Evolutionary conservation across 345 rosid species (phyloP), one percentile per base, ranked within the genome.

Genomic region (Ceriops decandra): DNA sequence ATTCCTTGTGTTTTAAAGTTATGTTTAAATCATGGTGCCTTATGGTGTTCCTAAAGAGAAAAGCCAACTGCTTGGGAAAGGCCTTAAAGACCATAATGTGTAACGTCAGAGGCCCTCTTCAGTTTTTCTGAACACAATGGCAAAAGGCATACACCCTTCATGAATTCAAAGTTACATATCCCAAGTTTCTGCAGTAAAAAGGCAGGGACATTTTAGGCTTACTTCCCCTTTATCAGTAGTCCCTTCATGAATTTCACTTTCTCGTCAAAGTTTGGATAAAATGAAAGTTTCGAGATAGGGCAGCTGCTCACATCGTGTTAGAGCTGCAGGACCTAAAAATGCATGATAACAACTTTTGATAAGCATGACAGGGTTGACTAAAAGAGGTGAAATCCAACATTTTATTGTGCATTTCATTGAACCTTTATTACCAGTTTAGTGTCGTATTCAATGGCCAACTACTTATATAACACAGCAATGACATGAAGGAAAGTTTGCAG

Each of bases 401-500:
- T 13, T 38, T 28, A 21, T 33, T 52, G 24, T 54, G 38, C 52
- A 38, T 57, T 67, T 53, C 22, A 36, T 56, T 66, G 69, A 67
- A 60, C 11, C 32, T 0, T 22, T 24, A 15, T 30, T 19, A 31
- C 31, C 1, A 28, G 52, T 56, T 10, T 42, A 28, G 52, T 2
- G 57, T 13, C 19, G 16, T 42, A 3, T 42, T 42, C 49, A 42
- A 3, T 42, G 15, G 5, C 49, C 49, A 42, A 2, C 49, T 13
- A 13, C 49, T 15, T 3, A 13, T 42, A 17, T 15, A 28, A 33
- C 22, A 11, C 57, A 30, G 21, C 20, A 26, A 49, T 67, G 74
- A 72, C 57, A 76, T 76, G 60, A 42, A 62, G 10, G 36, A 32
- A 49, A n/a, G 36, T 49, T 65, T 35, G 51, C 66, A 61, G 42